A percentile compares a stretch with the other conserved stretches of the same genome.
Evolutionary conservation across 306 rosid species (phyloP).

Genomic region (Dalbergia cochinchinensis): DNA sequence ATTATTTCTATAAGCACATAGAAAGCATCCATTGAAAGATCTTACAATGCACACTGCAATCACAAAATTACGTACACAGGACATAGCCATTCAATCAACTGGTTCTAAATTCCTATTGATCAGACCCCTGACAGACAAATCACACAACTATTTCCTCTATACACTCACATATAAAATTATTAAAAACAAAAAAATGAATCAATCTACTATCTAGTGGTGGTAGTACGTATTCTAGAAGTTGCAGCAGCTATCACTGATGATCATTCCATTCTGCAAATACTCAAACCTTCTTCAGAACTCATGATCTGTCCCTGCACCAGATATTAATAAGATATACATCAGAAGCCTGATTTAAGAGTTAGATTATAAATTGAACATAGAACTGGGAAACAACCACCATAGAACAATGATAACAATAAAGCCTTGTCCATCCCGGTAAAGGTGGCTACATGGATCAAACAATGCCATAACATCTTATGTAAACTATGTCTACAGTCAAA

Average conservation of each 20-base stretch:
- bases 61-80: constrained; percentile 30
- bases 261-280: constrained; percentile 37
- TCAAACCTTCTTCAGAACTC: constrained; percentile 44
- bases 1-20: constrained; percentile 24
- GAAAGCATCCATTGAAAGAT: neutral
- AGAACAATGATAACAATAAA: neutral
- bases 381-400: no score
- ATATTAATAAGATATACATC: constrained; percentile 27
- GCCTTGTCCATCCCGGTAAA: neutral
- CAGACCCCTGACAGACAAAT: constrained; percentile 31
- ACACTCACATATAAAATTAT: neutral
- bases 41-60: constrained; percentile 43
- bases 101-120: constrained; percentile 38
- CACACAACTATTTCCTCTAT: constrained; percentile 40
- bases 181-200: constrained; percentile 36
- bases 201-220: constrained; percentile 30
- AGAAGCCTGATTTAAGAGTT: constrained; percentile 3
- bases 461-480: no score
- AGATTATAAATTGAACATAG: no score
- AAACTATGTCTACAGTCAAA: neutral
- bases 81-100: constrained; percentile 27
- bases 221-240: constrained; percentile 40
- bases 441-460: no score
- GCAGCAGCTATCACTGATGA: constrained; percentile 43
- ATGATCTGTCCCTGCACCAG: constrained; percentile 55